These are phyloP conservation scores for Linnemannia hyalina DNA, from an alignment of 192 early-diverging fungal genomes.

Conservation along the genomic window DNA sequence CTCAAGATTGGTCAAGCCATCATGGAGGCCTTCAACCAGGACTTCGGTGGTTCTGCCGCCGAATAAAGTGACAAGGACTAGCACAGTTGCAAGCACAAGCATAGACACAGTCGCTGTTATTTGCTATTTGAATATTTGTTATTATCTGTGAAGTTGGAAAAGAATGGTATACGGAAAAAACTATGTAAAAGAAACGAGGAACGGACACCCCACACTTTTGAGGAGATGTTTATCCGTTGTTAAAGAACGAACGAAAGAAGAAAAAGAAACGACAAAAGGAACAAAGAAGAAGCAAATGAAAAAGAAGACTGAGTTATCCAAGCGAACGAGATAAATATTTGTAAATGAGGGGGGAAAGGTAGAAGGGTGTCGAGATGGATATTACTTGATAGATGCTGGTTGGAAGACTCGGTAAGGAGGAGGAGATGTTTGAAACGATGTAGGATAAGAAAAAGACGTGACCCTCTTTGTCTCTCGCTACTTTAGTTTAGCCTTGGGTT, in stretches of 20 bases:
- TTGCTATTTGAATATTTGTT: background rate
- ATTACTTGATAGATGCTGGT: slow-evolving; percentile 5
- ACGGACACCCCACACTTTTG: no score
- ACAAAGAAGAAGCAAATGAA: background rate
- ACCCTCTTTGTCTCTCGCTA: background rate
- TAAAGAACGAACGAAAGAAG: background rate
- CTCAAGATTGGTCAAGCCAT: slow-evolving; percentile 43
- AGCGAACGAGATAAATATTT: background rate
- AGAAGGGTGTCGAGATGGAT: background rate
- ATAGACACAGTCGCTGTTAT: background rate
- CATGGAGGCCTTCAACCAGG: slow-evolving; percentile 46
- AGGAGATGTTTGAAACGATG: background rate
- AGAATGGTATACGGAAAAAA: background rate
- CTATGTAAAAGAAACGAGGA: slow-evolving; percentile 12
- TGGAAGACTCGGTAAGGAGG: background rate
- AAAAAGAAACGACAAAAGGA: background rate
- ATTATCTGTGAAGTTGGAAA: background rate
- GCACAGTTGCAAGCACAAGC: background rate
- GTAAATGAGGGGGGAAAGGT: background rate
- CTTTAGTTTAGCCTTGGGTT: no score
- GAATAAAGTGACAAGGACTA: background rate
- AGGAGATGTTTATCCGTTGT: background rate
- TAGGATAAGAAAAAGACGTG: background rate
- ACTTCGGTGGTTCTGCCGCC: slow-evolving; percentile 26
- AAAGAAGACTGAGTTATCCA: background rate